Conservation (phyloP, 495 filamentous ascomycete genomes). For the Aspergillus incahuasiensis region DNA sequence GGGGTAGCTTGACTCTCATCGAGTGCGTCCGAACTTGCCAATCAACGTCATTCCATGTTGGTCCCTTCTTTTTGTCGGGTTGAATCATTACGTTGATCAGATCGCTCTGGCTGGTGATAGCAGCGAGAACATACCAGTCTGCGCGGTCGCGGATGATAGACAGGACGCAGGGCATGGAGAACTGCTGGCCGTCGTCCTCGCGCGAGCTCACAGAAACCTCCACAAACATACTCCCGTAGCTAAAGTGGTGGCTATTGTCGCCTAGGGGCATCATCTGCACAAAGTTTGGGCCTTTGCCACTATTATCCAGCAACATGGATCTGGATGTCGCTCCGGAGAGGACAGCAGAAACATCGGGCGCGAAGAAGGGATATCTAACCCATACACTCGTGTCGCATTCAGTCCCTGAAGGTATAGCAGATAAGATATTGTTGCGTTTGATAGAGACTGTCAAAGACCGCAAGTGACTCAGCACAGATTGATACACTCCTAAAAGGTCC, state of each 20-base stretch:
- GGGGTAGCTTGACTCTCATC: slow-evolving; percentile 61
- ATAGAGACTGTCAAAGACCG: slow-evolving; percentile 74
- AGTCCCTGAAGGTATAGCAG: slow-evolving; percentile 35
- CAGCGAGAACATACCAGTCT: slow-evolving; percentile 60
- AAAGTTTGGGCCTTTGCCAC: slow-evolving; percentile 40
- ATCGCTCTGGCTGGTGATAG: slow-evolving; percentile 71
- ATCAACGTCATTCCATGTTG: slow-evolving; percentile 72
- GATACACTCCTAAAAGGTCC: slow-evolving; percentile 48
- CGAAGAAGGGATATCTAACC: slow-evolving; percentile 65
- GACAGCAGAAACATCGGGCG: slow-evolving; percentile 60
- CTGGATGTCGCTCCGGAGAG: slow-evolving; percentile 57
- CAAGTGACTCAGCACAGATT: slow-evolving; percentile 56
- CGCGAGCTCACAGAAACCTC: slow-evolving; percentile 61
- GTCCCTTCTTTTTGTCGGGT: slow-evolving; percentile 58
- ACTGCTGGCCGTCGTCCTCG: slow-evolving; percentile 58
- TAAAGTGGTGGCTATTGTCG: slow-evolving; percentile 65
- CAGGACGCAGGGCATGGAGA: slow-evolving; percentile 65
- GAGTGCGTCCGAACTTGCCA: slow-evolving; percentile 63
- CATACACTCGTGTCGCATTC: slow-evolving; percentile 63
- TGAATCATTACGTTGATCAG: slow-evolving; percentile 71
- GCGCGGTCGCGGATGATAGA: slow-evolving; percentile 65
- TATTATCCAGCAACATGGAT: slow-evolving; percentile 38
- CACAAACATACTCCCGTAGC: slow-evolving; percentile 68
- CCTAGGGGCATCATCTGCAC: slow-evolving; percentile 67
- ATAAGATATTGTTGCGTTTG: slow-evolving; percentile 71